Conservation (phyloP, 2,329 filamentous ascomycete genomes). For the Anthostomella pinea region DNA sequence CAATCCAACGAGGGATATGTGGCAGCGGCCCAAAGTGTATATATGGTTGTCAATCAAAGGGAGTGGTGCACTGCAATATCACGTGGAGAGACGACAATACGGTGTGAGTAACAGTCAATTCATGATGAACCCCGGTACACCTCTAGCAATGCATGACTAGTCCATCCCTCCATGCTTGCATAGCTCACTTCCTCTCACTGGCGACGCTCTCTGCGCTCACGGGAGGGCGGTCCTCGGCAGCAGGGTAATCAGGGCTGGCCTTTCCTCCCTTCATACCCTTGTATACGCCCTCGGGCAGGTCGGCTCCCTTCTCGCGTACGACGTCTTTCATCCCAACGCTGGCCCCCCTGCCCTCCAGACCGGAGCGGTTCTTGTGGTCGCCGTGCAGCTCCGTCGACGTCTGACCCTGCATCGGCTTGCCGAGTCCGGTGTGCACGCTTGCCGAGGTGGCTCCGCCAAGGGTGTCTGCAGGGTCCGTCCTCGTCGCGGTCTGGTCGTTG, state of each 20-base stretch:
- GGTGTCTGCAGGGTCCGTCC: conserved; percentile 36
- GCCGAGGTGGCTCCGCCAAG: conserved; percentile 44
- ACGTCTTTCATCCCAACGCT: conserved; percentile 26
- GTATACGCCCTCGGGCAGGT: conserved; percentile 32
- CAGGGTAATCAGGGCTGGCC: conserved; percentile 19
- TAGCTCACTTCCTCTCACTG: conserved; percentile 15
- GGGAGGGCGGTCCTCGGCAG: conserved; percentile 25
- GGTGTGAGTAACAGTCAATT: too few species aligned
- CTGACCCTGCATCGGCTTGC: conserved; percentile 43
- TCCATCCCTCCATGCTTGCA: too few species aligned
- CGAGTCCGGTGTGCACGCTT: conserved; percentile 42
- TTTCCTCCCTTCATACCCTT: conserved; percentile 24
- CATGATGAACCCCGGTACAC: too few species aligned
- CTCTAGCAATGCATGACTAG: too few species aligned
- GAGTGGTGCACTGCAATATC: too few species aligned
- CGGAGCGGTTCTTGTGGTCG: conserved; percentile 33
- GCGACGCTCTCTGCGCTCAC: conserved; percentile 26
- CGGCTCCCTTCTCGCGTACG: conserved; percentile 27
- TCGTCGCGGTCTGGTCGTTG: conserved; percentile 23
- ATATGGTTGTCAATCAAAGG: too few species aligned
- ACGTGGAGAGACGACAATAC: too few species aligned
- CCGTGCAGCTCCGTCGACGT: conserved; percentile 40
- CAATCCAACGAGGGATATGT: too few species aligned
- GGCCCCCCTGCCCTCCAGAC: conserved; percentile 39
- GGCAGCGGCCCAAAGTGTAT: too few species aligned